Base-by-base conservation (phyloP, 331 rosid genomes). In the Malus hybrid region DNA sequence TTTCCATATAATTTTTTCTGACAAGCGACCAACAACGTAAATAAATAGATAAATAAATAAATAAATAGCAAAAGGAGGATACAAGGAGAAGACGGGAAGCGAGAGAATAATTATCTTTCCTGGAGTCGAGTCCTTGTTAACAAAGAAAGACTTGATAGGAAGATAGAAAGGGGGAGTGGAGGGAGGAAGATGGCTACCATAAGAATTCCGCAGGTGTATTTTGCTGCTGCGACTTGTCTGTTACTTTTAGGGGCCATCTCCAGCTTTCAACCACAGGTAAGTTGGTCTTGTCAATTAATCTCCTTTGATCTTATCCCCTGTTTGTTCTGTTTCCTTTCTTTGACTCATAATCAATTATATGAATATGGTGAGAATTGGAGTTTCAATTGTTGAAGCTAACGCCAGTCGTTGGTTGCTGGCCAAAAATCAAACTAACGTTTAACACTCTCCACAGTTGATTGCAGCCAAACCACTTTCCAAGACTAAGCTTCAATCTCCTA, bases 401-500 rank as follows among this genome's bases (percentile, higher is more conserved):
- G 44, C 11, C 44, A 36, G 2, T 36, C 44, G 11, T 36, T 39
- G 3, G 13, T 33, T 62, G 34, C n/a, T 5, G 66, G 29, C 34
- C 34, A 28, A 14, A 62, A 62, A 27, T 7, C 14, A 61, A 62
- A 62, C 67, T 73, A 65, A 10, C 39, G 3, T 7, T 32, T 76
- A 55, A 32, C 56, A 4, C 63, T 73, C 2, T 82, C 60, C 3
- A 64, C 89, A 88, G 96, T 80, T 81, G 22, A 61, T 76, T 73
- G 86, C 82, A 29, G 91, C 75, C 1, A 76, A 87, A 64, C 75
- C 36, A 20, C 55, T 82, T 29, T 16, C 84, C 72, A 78, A 48
- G 69, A 22, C 46, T 74, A 84, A 88, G 80, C 96, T 88, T 31
- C 63, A 80, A 33, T 90, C 91, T 77, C 88, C 13, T 69, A 86